Evolutionary conservation across 2,329 filamentous ascomycete species (phyloP).

Genomic region (Rutstroemia sydowiana): DNA sequence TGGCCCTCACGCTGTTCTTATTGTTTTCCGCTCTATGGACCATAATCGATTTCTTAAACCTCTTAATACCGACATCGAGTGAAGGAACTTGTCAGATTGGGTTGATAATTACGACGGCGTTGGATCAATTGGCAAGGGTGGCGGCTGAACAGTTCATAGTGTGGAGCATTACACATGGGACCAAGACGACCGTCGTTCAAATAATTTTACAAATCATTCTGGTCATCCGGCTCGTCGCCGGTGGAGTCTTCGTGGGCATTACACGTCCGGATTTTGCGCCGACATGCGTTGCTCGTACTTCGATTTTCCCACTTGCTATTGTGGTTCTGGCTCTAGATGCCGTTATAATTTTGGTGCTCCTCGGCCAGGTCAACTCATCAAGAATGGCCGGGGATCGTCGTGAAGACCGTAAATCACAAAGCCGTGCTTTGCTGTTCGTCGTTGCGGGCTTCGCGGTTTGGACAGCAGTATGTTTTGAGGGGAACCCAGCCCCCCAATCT

Average conservation of each 20-base stretch:
- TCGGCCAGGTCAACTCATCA: slow-evolving; percentile 21
- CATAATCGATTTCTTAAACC: slow-evolving; percentile 27
- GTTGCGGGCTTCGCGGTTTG: slow-evolving; percentile 26
- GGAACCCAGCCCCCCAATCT: not conserved
- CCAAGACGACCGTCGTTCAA: slow-evolving; percentile 21
- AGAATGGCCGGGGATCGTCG: slow-evolving; percentile 19
- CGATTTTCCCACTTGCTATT: slow-evolving; percentile 25
- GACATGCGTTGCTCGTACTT: slow-evolving; percentile 27
- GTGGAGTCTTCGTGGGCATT: slow-evolving; percentile 27
- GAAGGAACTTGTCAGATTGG: slow-evolving; percentile 23
- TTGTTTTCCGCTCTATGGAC: slow-evolving; percentile 29
- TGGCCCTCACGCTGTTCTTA: slow-evolving; percentile 32
- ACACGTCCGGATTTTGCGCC: slow-evolving; percentile 28
- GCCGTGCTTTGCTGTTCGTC: slow-evolving; percentile 22
- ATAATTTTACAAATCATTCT: slow-evolving; percentile 26
- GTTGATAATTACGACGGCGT: slow-evolving; percentile 25
- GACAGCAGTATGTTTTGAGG: slow-evolving; percentile 23
- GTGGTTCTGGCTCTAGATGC: slow-evolving; percentile 26
- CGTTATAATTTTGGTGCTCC: slow-evolving; percentile 25
- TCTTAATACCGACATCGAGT: slow-evolving; percentile 21
- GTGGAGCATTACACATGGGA: slow-evolving; percentile 27
- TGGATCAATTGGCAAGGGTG: slow-evolving; percentile 29
- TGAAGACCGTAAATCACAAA: slow-evolving; percentile 18
- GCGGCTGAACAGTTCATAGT: slow-evolving; percentile 29
- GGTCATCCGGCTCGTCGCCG: slow-evolving; percentile 23